Evolutionary conservation across 495 filamentous ascomycete genomes (phyloP), one percentile per base, ranked within the genome.

Genomic region (Collariella sp.): DNA sequence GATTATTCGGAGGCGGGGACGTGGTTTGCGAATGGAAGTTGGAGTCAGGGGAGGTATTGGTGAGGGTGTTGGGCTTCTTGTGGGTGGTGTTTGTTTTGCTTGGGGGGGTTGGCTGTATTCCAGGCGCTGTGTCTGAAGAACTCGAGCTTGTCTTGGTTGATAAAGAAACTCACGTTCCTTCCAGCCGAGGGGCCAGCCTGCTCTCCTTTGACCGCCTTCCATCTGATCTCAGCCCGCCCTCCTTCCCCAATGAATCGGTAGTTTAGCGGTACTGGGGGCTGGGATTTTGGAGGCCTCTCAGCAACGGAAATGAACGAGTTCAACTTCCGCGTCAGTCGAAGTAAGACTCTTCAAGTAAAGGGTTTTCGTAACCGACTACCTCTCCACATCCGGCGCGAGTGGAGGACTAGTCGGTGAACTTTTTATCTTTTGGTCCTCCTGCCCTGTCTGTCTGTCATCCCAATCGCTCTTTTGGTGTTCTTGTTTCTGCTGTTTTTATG

Each of bases 11-110:
- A 56, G 45, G 61, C 48, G 0, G 63, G 58, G 43, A 64, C 56
- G 22, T 66, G 63, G 63, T 66, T 60, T 52, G 56, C n/a, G 1
- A 66, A 66, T 42, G 61, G 58, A 18, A 64, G 50, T 7, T 66
- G 56, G 55, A 64, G 61, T 46, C 45, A 55, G 19, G 63, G 61
- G 7, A 61, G 61, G 33, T 66, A 54, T 41, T 66, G 56, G 18
- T 52, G 46, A 45, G 4, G 19, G 31, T 22, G 41, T n/a, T n/a
- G n/a, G n/a, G n/a, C 31, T 41, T 2, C 35, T 38, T 38, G 3
- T 9, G n/a, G 22, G 18, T 7, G 16, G 41, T 22, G 2, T 44
- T 4, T 50, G 19, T n/a, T 55, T 16, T 29, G 18, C 23, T 16
- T 10, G 26, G 1, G 12, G 12, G 24, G 9, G 26, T 31, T 31